These are phyloP conservation scores for Isatis lusitanica DNA, from an alignment of 441 rosid species.

Conservation along the genomic window DNA sequence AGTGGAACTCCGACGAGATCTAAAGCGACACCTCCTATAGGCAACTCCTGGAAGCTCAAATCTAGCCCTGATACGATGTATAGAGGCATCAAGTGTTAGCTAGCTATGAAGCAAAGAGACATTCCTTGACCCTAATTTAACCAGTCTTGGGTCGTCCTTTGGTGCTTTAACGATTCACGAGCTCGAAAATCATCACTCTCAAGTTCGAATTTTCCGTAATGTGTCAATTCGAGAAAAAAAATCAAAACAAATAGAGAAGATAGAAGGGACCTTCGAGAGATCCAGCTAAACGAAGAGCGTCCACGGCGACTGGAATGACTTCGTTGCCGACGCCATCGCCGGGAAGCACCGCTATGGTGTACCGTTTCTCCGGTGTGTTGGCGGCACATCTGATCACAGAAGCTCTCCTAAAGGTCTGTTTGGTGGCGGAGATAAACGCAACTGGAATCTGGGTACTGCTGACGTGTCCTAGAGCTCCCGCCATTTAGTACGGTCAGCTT, in stretches of 20 bases:
- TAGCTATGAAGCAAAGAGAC: neutral
- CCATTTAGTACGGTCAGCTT: neutral
- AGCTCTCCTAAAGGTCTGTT: neutral
- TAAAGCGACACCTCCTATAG: conserved; percentile 81
- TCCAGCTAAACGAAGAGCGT: conserved; percentile 60
- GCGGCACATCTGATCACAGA: conserved; percentile 18
- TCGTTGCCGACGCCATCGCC: conserved; percentile 93
- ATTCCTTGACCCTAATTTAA: no score
- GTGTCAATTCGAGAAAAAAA: no score
- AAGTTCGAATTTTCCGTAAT: no score
- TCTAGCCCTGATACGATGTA: conserved; percentile 51
- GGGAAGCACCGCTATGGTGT: conserved; percentile 73
- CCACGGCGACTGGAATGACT: conserved; percentile 66
- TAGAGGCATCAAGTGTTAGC: no score
- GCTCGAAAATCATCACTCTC: no score
- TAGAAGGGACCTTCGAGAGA: conserved; percentile 62
- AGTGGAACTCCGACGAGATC: conserved; percentile 78
- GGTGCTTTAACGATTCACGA: no score
- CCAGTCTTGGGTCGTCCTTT: no score
- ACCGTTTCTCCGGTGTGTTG: conserved; percentile 39
- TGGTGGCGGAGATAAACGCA: neutral
- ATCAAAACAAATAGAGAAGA: neutral
- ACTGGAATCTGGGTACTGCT: neutral
- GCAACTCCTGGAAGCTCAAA: conserved; percentile 71
- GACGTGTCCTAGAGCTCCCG: conserved; percentile 12